Evolutionary conservation across 768 basidiomycete species (phyloP).

Genomic region (Tulasnella sp.): DNA sequence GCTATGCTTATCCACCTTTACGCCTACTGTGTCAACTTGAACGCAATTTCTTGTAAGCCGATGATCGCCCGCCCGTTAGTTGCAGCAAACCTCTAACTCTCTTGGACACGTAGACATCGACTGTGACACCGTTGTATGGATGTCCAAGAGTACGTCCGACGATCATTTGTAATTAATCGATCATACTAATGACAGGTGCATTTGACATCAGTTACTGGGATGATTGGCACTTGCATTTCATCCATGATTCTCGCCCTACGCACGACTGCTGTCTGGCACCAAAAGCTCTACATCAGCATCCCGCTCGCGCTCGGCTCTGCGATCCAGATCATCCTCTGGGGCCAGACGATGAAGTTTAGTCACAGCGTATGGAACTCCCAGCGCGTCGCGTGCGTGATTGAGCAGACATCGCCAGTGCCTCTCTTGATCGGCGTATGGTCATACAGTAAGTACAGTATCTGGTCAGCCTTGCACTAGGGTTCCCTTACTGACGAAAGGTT

Average conservation of each 20-base stretch:
- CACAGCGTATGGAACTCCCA: constrained; percentile 8
- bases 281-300: not conserved
- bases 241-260: constrained; percentile 7
- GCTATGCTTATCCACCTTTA: constrained; percentile 12
- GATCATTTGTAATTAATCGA: not conserved
- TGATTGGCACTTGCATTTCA: constrained; percentile 7
- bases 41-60: constrained; percentile 5
- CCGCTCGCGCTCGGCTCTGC: not conserved
- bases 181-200: not conserved
- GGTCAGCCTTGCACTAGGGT: not conserved
- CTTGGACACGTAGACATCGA: not conserved
- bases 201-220: constrained; percentile 7
- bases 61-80: not conserved
- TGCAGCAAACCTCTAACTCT: not conserved
- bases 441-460: constrained; percentile 1
- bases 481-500: not conserved
- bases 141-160: constrained; percentile 6
- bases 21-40: constrained; percentile 8
- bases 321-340: constrained; percentile 9
- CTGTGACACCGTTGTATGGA: constrained; percentile 11
- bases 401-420: not conserved
- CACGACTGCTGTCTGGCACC: constrained; percentile 13
- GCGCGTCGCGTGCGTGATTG: constrained; percentile 3
- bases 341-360: constrained; percentile 6
- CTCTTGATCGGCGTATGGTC: constrained; percentile 5